Evolutionary conservation across 352 stramenopile genomes (phyloP), one percentile per base, ranked within the genome.

Genomic region (Globisporangium radiosum): DNA sequence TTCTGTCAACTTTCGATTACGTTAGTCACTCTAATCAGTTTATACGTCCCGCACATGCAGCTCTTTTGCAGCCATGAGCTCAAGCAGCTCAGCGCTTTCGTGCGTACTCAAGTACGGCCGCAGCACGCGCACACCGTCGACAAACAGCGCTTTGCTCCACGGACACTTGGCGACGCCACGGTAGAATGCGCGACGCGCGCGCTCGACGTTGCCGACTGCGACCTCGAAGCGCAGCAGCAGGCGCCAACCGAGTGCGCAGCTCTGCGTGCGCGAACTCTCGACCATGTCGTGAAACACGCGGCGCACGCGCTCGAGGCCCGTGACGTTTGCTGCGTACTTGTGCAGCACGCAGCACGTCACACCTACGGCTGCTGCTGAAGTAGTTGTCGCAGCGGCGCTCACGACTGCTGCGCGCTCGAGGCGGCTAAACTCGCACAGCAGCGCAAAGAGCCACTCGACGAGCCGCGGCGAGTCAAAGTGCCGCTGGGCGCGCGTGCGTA

Each of bases 141-240:
- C 62, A 55, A 90, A 92, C 40, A 94, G 56, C 25, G 63, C 63
- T 52, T 93, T 94, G 59, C 83, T 92, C 85, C 85, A 94, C 40
- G 83, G 76, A 60, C 79, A 90, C 5, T 72, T 77, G 33, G 72
- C 72, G 53, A 94, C 62, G 17, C 71, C 83, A 42, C 85, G 82
- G 40, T 93, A 92, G 49, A 92, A 77, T 4, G 93, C 69, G 45
- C 86, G 88, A 40, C 76, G 83, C 15, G 83, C 81, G 8, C 65
- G 66, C 44, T 90, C 78, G 9, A 93, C 68, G 56, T 85, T 85
- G 5, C 85, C 85, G 13, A 87, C 55, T 0, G 73, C 75, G 15
- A 93, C 55, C 60, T 93, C 85, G 57, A 93, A 94, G 56, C 71
- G 83, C 47, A 94, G 52, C 48, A 88, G 92, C 38, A 94, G 65